Conservation (phyloP, 345 rosid genomes). For the Anacardium occidentale region DNA sequence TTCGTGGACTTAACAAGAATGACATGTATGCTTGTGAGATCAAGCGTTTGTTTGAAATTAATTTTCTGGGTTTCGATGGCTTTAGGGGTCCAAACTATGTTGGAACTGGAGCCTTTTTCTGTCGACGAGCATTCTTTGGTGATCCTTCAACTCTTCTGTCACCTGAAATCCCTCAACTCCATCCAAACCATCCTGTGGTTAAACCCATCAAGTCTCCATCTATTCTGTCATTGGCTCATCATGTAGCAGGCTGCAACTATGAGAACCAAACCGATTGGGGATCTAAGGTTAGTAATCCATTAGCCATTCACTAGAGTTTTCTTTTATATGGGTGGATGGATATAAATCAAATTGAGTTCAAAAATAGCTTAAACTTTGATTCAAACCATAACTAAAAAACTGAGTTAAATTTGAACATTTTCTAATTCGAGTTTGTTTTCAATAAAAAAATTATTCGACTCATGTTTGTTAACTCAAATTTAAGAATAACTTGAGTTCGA, state of each 20-base stretch:
- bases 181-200: conserved; percentile 23
- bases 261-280: conserved; percentile 69
- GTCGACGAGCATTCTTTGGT: conserved; percentile 56
- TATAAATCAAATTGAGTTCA: no score
- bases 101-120: conserved; percentile 69
- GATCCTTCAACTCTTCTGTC: conserved; percentile 25
- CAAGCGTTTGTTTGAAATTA: conserved; percentile 38
- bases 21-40: conserved; percentile 55
- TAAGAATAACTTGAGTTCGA: no score
- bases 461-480: no score
- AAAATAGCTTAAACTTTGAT: no score
- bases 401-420: no score
- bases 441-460: no score
- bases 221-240: conserved; percentile 40
- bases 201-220: conserved; percentile 30
- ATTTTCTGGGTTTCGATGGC: conserved; percentile 52
- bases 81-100: conserved; percentile 42
- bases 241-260: conserved; percentile 50
- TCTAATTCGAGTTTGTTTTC: no score
- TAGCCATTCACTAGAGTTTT: background rate
- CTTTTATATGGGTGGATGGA: background rate
- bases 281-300: conserved; percentile 38
- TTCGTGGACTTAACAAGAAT: conserved; percentile 43
- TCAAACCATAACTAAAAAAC: no score
- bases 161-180: conserved; percentile 39